Conservation (phyloP, 352 stramenopile species). For the Pythium vanterpoolii region DNA sequence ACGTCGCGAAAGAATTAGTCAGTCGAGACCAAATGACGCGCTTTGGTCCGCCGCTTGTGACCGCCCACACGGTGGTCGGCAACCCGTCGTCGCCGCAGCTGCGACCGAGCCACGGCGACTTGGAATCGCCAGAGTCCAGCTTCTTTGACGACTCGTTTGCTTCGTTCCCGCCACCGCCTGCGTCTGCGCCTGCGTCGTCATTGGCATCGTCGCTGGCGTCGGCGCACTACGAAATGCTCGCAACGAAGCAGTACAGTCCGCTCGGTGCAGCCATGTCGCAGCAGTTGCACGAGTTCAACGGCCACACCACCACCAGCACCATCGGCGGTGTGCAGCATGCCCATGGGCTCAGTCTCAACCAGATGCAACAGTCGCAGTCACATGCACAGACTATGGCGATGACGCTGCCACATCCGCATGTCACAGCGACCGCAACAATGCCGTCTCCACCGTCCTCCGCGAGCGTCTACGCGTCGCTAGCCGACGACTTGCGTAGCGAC, state of each 20-base stretch:
- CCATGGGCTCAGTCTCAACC: slow-evolving; percentile 15
- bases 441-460: too few species aligned
- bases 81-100: slow-evolving; percentile 1
- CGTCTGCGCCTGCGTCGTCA: not conserved
- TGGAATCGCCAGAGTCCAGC: not conserved
- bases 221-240: not conserved
- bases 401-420: slow-evolving; percentile 17
- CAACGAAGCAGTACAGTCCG: slow-evolving; percentile 14
- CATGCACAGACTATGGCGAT: not conserved
- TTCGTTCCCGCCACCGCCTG: slow-evolving; percentile 1
- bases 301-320: not conserved
- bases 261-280: slow-evolving; percentile 19
- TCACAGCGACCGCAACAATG: not conserved
- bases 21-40: slow-evolving; percentile 19
- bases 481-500: slow-evolving; percentile 11
- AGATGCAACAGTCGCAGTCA: slow-evolving; percentile 10
- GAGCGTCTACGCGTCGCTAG: slow-evolving; percentile 7
- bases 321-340: too few species aligned
- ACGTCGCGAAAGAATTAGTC: not conserved
- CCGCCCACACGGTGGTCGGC: not conserved
- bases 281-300: slow-evolving; percentile 18
- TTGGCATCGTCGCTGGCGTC: not conserved
- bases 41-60: slow-evolving; percentile 18
- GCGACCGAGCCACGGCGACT: not conserved
- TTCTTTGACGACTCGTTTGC: slow-evolving; percentile 2